Percentiles rank a stretch among this genome's conserved stretches.
Evolutionary conservation across 2,329 filamentous ascomycete genomes (phyloP).

Genomic region (Colletotrichum caudatum): DNA sequence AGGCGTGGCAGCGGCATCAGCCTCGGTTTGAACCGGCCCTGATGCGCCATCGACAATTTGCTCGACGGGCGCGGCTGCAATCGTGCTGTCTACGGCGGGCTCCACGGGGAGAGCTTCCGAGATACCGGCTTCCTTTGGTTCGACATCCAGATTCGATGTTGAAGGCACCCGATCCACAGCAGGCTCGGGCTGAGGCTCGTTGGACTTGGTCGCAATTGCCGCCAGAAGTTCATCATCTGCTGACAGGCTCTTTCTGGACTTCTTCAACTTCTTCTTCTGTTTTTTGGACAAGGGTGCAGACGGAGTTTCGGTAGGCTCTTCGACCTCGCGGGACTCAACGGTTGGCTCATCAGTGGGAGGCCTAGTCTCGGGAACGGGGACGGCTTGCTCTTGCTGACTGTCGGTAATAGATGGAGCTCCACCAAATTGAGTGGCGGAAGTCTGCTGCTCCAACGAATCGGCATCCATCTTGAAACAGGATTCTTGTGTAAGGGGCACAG

Average conservation of each 20-base stretch:
- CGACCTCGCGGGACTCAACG: not conserved
- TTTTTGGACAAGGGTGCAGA: conserved; percentile 40
- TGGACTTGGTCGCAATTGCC: conserved; percentile 16
- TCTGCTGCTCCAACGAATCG: not conserved
- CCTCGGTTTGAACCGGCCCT: not conserved
- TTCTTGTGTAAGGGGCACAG: not conserved
- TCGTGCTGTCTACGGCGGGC: not conserved
- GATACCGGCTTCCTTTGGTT: not conserved
- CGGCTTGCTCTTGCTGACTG: not conserved
- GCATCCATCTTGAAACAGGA: not conserved
- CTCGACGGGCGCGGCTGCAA: not conserved
- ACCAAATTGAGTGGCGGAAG: not conserved
- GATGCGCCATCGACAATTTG: not conserved
- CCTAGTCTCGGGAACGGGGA: not conserved
- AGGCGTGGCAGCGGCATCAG: conserved; percentile 1
- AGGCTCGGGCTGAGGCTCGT: conserved; percentile 3
- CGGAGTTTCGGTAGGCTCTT: conserved; percentile 1
- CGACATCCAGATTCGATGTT: not conserved
- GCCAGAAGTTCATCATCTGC: conserved; percentile 32
- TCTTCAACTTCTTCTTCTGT: conserved; percentile 45
- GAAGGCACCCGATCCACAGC: not conserved
- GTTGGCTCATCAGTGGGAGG: conserved; percentile 5
- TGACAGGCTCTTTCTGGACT: conserved; percentile 39
- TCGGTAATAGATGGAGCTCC: not conserved
- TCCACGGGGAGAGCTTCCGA: not conserved